Conservation (phyloP, 371 early-diverging fungal species). For the Globomyces sp. region DNA sequence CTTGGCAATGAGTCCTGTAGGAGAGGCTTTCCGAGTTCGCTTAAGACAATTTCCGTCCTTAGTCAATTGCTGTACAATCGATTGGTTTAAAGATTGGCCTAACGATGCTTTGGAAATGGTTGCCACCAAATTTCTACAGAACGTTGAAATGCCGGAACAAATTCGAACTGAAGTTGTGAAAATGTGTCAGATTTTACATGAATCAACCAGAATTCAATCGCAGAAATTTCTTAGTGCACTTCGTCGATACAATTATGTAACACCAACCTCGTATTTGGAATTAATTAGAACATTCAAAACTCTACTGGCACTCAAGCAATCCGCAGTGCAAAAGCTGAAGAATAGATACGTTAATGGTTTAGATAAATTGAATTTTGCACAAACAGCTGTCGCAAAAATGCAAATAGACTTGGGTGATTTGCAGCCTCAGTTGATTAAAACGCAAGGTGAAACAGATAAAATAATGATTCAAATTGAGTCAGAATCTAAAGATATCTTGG, state of each 20-base stretch:
- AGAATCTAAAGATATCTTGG: constrained; percentile 49
- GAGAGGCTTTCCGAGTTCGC: constrained; percentile 52
- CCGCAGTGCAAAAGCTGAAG: constrained; percentile 41
- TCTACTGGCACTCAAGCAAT: constrained; percentile 40
- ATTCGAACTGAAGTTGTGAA: constrained; percentile 38
- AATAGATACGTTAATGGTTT: constrained; percentile 51
- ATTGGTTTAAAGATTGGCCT: constrained; percentile 59
- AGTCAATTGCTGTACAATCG: constrained; percentile 57
- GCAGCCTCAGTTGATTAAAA: constrained; percentile 53
- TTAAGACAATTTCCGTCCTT: constrained; percentile 53
- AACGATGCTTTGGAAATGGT: constrained; percentile 55
- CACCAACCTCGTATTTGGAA: constrained; percentile 55
- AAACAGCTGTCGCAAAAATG: constrained; percentile 52
- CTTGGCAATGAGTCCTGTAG: constrained; percentile 53
- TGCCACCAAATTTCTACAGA: constrained; percentile 46
- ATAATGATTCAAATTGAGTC: constrained; percentile 54
- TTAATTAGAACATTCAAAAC: constrained; percentile 53
- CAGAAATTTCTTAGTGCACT: constrained; percentile 36
- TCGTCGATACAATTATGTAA: constrained; percentile 53
- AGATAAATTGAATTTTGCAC: constrained; percentile 53
- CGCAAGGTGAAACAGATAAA: constrained; percentile 48
- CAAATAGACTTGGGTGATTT: constrained; percentile 51
- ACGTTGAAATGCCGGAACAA: constrained; percentile 42
- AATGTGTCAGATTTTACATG: constrained; percentile 57
- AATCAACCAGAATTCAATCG: constrained; percentile 42